Percentiles rank a stretch among this genome's conserved stretches.
phyloP scores from a whole-genome alignment of 192 early-diverging fungal species.

The Rhizophagus prolifer region DNA sequence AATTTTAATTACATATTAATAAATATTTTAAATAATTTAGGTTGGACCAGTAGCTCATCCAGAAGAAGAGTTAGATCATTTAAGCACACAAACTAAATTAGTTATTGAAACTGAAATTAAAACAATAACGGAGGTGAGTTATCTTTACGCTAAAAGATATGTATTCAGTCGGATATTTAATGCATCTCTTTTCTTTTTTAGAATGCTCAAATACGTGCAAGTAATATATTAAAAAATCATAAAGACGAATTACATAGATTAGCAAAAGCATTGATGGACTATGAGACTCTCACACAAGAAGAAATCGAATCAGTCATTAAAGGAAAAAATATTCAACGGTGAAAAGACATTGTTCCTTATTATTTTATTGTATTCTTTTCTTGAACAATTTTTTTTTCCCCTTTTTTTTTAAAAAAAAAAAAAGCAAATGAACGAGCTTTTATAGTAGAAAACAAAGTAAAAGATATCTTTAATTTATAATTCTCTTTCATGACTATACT shows the following conservation, averaged over 20 bases:
- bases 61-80: conserved; percentile 70
- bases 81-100: conserved; percentile 74
- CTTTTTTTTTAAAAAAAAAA: neutral
- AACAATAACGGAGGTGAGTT: conserved; percentile 63
- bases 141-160: conserved; percentile 26
- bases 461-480: too few species aligned
- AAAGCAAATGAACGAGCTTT: neutral
- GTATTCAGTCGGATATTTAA: neutral
- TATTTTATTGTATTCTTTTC: neutral
- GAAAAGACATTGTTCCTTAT: neutral
- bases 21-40: neutral
- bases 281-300: conserved; percentile 89
- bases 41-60: conserved; percentile 80
- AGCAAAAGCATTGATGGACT: conserved; percentile 89
- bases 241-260: conserved; percentile 88
- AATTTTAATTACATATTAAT: neutral
- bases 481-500: neutral
- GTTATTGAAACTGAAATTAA: conserved; percentile 88
- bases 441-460: neutral
- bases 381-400: neutral
- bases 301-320: conserved; percentile 80
- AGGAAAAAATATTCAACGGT: conserved; percentile 61
- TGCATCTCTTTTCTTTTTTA: conserved; percentile 32
- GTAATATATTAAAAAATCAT: conserved; percentile 67
- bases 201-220: conserved; percentile 69